A percentile compares a stretch with the other conserved stretches of the same genome.
These are phyloP conservation scores for Porphyrellus sp. DNA, from an alignment of 1,284 basidiomycete genomes.

Conservation along the genomic window DNA sequence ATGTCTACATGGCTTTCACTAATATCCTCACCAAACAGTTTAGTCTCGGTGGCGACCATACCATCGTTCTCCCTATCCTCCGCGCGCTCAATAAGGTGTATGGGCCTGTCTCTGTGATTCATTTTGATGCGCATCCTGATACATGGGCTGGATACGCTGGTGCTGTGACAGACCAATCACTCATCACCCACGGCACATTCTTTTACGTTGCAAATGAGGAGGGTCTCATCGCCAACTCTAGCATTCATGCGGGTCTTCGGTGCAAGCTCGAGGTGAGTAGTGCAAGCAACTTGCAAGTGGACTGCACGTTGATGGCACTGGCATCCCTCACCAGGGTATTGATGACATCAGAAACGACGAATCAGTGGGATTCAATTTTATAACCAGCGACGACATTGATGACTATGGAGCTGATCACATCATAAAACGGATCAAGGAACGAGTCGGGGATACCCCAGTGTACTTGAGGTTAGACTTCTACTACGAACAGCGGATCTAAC, in stretches of 20 bases:
- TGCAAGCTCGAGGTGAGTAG: conserved; percentile 62
- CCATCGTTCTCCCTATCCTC: conserved; percentile 74
- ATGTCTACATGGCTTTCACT: not conserved
- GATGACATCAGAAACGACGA: conserved; percentile 62
- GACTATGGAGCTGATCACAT: conserved; percentile 63
- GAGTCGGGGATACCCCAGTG: conserved; percentile 67
- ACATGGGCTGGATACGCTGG: conserved; percentile 62
- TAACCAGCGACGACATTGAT: conserved; percentile 75
- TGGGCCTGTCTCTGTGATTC: conserved; percentile 75
- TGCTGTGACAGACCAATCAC: conserved; percentile 54
- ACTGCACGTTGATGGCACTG: not conserved
- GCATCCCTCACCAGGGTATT: conserved; percentile 42
- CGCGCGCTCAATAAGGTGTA: conserved; percentile 69
- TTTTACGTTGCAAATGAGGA: conserved; percentile 73
- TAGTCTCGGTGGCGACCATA: conserved; percentile 77
- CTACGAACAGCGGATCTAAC: not conserved
- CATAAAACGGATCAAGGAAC: conserved; percentile 56
- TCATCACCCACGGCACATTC: conserved; percentile 74
- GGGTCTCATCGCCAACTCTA: conserved; percentile 66
- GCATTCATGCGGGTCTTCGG: conserved; percentile 76
- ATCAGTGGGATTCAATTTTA: conserved; percentile 64
- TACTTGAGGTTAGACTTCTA: conserved; percentile 59
- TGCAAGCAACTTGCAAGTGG: not conserved
- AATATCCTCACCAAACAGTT: not conserved
- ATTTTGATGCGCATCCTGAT: conserved; percentile 77